Percentiles rank a stretch among this genome's conserved stretches.
Conservation (phyloP, 2,329 filamentous ascomycete genomes). For the Aplosporella prunicola region DNA sequence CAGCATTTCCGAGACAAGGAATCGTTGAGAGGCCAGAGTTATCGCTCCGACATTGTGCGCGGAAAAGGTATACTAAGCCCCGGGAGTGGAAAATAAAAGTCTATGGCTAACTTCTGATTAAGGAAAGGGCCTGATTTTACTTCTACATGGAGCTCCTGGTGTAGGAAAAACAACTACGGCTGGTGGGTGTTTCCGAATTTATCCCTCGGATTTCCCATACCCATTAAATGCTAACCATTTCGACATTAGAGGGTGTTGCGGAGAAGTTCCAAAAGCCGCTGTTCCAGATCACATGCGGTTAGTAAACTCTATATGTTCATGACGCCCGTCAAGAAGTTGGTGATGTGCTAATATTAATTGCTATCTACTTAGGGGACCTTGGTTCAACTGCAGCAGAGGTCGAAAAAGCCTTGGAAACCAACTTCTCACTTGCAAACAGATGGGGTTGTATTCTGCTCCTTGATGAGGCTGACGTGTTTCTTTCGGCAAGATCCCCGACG, state of each 20-base stretch:
- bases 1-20: conserved; percentile 1
- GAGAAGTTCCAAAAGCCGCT: neutral
- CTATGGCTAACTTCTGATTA: no score
- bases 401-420: conserved; percentile 9
- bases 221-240: no score
- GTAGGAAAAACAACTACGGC: neutral
- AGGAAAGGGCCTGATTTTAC: neutral
- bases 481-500: neutral
- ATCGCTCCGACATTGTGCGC: no score
- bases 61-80: no score
- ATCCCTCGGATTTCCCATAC: no score
- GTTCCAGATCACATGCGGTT: neutral
- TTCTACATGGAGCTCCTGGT: conserved; percentile 1
- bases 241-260: neutral
- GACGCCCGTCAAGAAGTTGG: no score
- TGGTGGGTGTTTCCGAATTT: no score
- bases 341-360: no score
- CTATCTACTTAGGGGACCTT: conserved; percentile 14
- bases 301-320: no score
- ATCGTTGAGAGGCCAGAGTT: neutral
- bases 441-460: conserved; percentile 4
- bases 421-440: conserved; percentile 7
- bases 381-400: conserved; percentile 11
- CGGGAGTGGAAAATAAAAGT: no score
- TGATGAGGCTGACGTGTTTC: conserved; percentile 6